These are phyloP conservation scores for Hypoxylon lenormandii DNA, from an alignment of 495 filamentous ascomycete species.

Conservation along the genomic window DNA sequence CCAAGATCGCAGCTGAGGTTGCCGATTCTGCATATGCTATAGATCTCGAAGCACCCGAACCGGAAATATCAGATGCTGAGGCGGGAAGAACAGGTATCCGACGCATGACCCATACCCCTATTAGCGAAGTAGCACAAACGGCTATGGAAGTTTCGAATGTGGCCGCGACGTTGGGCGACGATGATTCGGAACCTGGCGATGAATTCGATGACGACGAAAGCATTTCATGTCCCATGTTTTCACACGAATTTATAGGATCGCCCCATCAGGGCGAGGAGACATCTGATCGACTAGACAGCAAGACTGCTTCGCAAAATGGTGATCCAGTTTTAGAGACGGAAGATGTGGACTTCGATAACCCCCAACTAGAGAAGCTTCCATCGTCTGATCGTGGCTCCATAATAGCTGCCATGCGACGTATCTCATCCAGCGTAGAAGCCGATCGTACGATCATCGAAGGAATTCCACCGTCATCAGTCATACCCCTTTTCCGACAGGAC, in stretches of 20 bases:
- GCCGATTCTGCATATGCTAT: conserved; percentile 56
- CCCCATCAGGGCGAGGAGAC: conserved; percentile 25
- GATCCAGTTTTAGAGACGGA: conserved; percentile 34
- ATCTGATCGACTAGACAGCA: conserved; percentile 26
- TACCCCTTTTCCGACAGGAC: conserved; percentile 29
- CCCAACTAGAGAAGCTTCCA: conserved; percentile 65
- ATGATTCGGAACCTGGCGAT: conserved; percentile 37
- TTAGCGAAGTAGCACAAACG: conserved; percentile 38
- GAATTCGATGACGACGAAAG: conserved; percentile 38
- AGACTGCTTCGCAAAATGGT: conserved; percentile 22
- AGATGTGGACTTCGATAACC: conserved; percentile 61
- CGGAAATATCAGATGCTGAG: conserved; percentile 46
- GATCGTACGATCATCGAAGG: conserved; percentile 59
- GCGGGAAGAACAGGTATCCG: conserved; percentile 46
- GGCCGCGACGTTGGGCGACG: conserved; percentile 28
- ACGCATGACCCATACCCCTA: conserved; percentile 35
- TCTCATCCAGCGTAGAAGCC: conserved; percentile 59
- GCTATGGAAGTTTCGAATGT: conserved; percentile 50
- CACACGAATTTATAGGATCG: conserved; percentile 59
- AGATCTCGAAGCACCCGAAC: conserved; percentile 41
- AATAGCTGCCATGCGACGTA: conserved; percentile 58
- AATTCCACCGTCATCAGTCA: conserved; percentile 52
- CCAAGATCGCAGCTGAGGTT: conserved; percentile 62
- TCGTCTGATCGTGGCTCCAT: conserved; percentile 60
- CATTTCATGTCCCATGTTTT: conserved; percentile 58